Evolutionary conservation across 2,329 filamentous ascomycete species (phyloP).

Genomic region (Pseudocercospora fuligena): DNA sequence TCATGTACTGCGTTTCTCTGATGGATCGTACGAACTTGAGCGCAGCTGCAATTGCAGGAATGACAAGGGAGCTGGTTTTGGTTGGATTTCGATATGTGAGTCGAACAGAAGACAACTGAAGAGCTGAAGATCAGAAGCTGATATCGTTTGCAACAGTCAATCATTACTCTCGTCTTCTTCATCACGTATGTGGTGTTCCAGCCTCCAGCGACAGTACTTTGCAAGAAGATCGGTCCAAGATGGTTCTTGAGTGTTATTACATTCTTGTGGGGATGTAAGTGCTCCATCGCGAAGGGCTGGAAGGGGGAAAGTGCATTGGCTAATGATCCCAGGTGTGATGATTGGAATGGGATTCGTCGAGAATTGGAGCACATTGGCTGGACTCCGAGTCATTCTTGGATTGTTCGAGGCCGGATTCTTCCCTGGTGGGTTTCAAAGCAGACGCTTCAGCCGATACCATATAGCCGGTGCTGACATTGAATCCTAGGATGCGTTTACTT

Average conservation of each 20-base stretch:
- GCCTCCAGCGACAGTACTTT: conserved; percentile 68
- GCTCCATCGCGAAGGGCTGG: background rate
- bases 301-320: background rate
- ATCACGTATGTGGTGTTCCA: conserved; percentile 73
- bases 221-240: conserved; percentile 63
- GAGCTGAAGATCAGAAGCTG: conserved; percentile 18
- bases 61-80: conserved; percentile 44
- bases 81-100: conserved; percentile 23
- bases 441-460: background rate
- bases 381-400: conserved; percentile 62
- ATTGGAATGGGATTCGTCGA: conserved; percentile 66
- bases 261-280: conserved; percentile 58
- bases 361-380: conserved; percentile 57
- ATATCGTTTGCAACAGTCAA: conserved; percentile 50
- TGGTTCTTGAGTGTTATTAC: conserved; percentile 38
- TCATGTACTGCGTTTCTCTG: conserved; percentile 31
- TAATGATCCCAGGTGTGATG: conserved; percentile 48
- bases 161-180: conserved; percentile 74
- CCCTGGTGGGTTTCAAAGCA: conserved; percentile 18
- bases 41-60: conserved; percentile 72
- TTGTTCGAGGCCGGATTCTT: conserved; percentile 64
- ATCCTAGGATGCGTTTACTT: conserved; percentile 31
- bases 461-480: background rate
- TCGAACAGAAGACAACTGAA: background rate
- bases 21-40: conserved; percentile 74